phyloP scores from a whole-genome alignment of 208 protist species.

The Crithidia thermophila region DNA sequence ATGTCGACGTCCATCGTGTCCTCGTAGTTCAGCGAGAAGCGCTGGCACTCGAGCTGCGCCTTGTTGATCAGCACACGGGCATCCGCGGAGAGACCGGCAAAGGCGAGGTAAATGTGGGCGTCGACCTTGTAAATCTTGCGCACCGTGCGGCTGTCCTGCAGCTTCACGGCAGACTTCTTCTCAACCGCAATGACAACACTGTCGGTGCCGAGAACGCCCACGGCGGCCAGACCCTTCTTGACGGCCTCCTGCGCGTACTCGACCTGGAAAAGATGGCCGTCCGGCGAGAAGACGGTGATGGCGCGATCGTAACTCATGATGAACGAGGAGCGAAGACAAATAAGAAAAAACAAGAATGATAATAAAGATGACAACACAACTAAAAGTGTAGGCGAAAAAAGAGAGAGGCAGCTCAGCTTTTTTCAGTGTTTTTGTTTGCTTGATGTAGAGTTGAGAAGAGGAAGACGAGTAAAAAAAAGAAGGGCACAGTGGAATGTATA shows the following conservation, averaged over 20 bases:
- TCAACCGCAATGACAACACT: constrained; percentile 98
- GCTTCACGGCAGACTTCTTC: constrained; percentile 97
- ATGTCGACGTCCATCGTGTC: constrained; percentile 98
- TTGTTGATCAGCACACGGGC: constrained; percentile 99
- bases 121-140: constrained; percentile 99
- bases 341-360: constrained; percentile 17
- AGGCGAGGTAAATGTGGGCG: constrained; percentile 98
- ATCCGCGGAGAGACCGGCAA: constrained; percentile 99
- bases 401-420: too few relatives aligned
- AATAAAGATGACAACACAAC: constrained; percentile 22
- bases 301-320: constrained; percentile 98
- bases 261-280: constrained; percentile 99
- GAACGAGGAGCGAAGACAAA: not conserved
- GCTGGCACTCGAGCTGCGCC: constrained; percentile 98
- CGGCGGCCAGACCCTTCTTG: constrained; percentile 94
- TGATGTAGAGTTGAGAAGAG: too few relatives aligned
- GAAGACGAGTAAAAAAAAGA: not conserved
- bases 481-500: not conserved
- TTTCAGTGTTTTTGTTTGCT: too few relatives aligned
- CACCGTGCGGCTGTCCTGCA: constrained; percentile 99
- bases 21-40: constrained; percentile 98
- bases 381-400: constrained; percentile 2
- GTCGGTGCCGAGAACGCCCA: constrained; percentile 91
- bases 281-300: constrained; percentile 99
- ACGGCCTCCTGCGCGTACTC: constrained; percentile 99